Conservation (phyloP, 148 eudicot species). For the Pharnaceum exiguum region DNA sequence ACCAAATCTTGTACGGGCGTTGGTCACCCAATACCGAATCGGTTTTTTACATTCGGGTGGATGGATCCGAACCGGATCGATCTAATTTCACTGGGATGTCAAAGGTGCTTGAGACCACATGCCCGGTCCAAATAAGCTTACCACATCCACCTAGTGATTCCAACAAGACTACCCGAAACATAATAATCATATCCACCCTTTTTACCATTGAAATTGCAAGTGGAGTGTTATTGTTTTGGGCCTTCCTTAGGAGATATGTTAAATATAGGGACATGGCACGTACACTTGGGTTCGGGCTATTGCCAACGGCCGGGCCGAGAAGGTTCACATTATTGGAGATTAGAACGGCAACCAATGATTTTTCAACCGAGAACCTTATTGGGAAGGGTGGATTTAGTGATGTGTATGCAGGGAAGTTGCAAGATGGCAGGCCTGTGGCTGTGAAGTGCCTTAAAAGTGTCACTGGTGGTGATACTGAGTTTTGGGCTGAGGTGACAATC, state of each 20-base stretch:
- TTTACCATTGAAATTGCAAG: constrained; percentile 60
- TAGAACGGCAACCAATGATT: constrained; percentile 54
- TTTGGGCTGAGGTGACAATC: constrained; percentile 87
- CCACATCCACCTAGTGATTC: constrained; percentile 55
- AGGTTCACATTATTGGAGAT: constrained; percentile 55
- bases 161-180: constrained; percentile 47
- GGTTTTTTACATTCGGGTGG: constrained; percentile 55
- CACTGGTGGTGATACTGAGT: constrained; percentile 64
- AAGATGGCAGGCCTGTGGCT: constrained; percentile 64
- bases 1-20: constrained; percentile 35
- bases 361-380: constrained; percentile 39
- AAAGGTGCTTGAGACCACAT: constrained; percentile 45
- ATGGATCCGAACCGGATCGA: constrained; percentile 28
- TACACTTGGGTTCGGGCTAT: constrained; percentile 70
- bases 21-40: constrained; percentile 59
- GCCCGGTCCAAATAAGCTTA: constrained; percentile 49
- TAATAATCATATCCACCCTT: constrained; percentile 39
- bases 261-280: constrained; percentile 88
- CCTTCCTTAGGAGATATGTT: constrained; percentile 67
- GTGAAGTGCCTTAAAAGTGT: constrained; percentile 64
- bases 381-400: constrained; percentile 80
- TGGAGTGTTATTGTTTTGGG: constrained; percentile 64
- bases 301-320: constrained; percentile 73
- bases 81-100: constrained; percentile 65
- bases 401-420: constrained; percentile 64